Base-by-base conservation (phyloP, 805 yeast species). In the Grigorovia humatica region DNA sequence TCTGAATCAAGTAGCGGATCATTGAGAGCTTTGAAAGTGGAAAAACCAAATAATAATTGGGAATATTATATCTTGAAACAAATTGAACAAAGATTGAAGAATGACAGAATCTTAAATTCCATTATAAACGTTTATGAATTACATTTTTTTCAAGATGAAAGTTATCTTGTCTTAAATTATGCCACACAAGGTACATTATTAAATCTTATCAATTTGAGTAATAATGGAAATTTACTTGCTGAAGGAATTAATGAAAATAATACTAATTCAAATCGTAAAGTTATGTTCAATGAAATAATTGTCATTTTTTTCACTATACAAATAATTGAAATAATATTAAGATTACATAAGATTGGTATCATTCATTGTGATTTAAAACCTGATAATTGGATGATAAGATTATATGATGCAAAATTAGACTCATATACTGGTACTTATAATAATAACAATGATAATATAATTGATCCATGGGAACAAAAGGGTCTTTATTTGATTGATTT, bases 301-400 rank as follows among this genome's bases (percentile, higher is more conserved):
- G 78, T 77, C 2, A 75, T 85, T 52, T 84, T 79, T 59, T 69
- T 87, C 42, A 73, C 91, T 0, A 68, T 80, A 9, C 88, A 88
- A 61, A 62, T 90, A 11, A 59, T 89, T 46, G 73, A 78, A 44
- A 73, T 79, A 0, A 67, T 88, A 6, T 81, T 80, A 49, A 65
- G 70, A 1, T 65, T 90, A n/a, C 96, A 89, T 61, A 64, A 66
- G 0, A 66, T 76, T 15, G 83, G 83, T 0, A 80, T 89, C 1
- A 72, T 89, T 12, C 96, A 89, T 68, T 95, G 96, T 1, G 95
- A 89, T 63, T 66, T 89, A 50, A 86, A 85, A 61, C 83, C 96
- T 0, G 96, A 86, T 55, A 89, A 88, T 62, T 85, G 93, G 56
- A 85, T 89, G 95, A 61, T 88, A 0, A 67, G 85, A 43, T 72